Base-by-base conservation (phyloP, 495 filamentous ascomycete species). In the Xylaria castorea region DNA sequence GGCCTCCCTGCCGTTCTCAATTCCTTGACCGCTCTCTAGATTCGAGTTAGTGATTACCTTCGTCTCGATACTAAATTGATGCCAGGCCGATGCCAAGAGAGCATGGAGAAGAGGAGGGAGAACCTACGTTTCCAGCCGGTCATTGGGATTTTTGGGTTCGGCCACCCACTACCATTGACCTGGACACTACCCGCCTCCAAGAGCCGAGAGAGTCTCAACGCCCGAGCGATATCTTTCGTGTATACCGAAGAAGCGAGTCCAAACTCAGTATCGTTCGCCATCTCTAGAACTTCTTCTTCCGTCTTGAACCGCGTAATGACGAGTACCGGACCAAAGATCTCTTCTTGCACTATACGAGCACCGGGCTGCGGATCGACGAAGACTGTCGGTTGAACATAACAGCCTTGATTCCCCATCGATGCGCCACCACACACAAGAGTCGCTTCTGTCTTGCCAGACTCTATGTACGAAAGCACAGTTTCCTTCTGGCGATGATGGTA, bases 191-290 rank as follows among this genome's bases (percentile, higher is more conserved):
- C 93, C 14, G 91, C 91, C 81, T 93, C 86, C n/a, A 94, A 81
- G 74, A 86, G 81, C 74, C 88, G 88, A 36, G 91, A 87, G 44
- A 94, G 83, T 32, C 89, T 84, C 76, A 94, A 88, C 46, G 90
- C 92, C 72, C 87, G 78, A 72, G 90, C 92, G 51, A 93, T 78
- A 72, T 94, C 86, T 69, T 84, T 85, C 16, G 92, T 94, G 74
- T 92, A 95, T 46, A 96, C 89, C 18, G 91, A 88, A 1, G 92
- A 90, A 4, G 91, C 91, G 7, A 94, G 87, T 48, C 93, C 93
- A 50, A 91, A 86, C 66, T 89, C 84, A 16, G 92, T 92, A 69
- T 89, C 79, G 80, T 95, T 96, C 4, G 93, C 92, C 70, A 92
- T 88, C 44, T 75, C 73, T 40, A 95, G 82, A 4, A 86, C 91